Conservation (phyloP, 169 alveolate species). For the Eimeria falciformis region DNA sequence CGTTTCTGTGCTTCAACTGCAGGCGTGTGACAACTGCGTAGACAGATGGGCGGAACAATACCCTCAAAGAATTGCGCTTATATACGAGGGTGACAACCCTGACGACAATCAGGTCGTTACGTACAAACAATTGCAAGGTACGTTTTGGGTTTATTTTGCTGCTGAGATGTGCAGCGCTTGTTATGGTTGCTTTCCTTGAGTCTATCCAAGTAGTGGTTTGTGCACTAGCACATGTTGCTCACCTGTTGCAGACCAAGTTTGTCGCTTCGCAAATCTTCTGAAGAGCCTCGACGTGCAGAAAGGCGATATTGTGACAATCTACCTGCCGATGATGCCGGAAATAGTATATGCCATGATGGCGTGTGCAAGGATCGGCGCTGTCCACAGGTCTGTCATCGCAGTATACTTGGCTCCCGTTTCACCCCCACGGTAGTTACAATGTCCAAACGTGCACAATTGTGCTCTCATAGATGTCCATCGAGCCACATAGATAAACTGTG, state of each 20-base stretch:
- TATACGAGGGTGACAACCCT: conserved; percentile 93
- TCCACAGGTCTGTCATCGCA: conserved; percentile 87
- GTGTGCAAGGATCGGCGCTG: conserved; percentile 98
- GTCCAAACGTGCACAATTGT: background rate
- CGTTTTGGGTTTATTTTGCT: conserved; percentile 59
- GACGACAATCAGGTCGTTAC: conserved; percentile 84
- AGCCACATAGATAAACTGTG: too few species aligned
- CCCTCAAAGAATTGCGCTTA: conserved; percentile 90
- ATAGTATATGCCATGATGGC: conserved; percentile 95
- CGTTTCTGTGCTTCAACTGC: background rate
- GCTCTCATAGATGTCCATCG: background rate
- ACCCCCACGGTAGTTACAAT: too few species aligned
- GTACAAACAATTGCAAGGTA: conserved; percentile 86
- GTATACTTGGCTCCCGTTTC: too few species aligned
- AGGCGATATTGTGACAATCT: conserved; percentile 96
- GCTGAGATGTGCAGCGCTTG: background rate
- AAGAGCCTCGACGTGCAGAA: conserved; percentile 93
- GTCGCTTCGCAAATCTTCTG: conserved; percentile 94
- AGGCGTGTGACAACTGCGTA: conserved; percentile 95
- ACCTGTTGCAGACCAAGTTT: conserved; percentile 78
- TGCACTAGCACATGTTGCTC: background rate
- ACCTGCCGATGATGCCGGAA: conserved; percentile 98
- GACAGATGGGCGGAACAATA: conserved; percentile 94
- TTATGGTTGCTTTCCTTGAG: background rate
- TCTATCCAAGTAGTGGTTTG: background rate